Percentiles rank a stretch among this genome's conserved stretches.
These are phyloP conservation scores for Ormosia semicastrata DNA, from an alignment of 306 rosid species.

Conservation along the genomic window DNA sequence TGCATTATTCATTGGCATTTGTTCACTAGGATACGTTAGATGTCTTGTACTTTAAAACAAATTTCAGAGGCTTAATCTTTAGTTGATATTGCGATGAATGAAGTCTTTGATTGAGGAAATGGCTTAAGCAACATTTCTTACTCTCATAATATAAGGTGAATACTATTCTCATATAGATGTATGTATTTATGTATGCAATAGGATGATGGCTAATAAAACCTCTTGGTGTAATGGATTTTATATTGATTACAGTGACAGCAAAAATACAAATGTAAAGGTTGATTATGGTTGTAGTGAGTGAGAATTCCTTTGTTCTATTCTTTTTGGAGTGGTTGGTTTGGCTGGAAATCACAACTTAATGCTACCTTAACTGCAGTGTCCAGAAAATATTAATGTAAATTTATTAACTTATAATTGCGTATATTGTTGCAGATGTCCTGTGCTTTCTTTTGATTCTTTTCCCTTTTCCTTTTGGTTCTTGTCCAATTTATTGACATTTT, in stretches of 20 bases:
- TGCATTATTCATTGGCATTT: not conserved
- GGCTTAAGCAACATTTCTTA: not conserved
- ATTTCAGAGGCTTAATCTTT: not conserved
- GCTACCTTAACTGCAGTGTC: not conserved
- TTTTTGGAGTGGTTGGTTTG: not conserved
- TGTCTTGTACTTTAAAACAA: not conserved
- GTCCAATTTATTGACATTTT: not conserved
- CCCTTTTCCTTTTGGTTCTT: not conserved
- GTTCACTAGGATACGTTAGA: not conserved
- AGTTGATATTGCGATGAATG: not conserved
- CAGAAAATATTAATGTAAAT: conserved; percentile 1
- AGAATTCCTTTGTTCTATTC: not conserved
- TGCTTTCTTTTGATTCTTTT: not conserved
- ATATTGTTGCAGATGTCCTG: not conserved
- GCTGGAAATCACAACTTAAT: not conserved
- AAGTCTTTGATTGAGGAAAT: not conserved
- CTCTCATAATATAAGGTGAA: not conserved
- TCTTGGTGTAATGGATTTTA: not conserved
- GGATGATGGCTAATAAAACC: not conserved
- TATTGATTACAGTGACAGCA: not conserved
- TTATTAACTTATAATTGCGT: not conserved
- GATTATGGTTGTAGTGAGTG: not conserved
- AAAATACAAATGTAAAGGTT: not conserved
- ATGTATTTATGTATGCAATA: not conserved
- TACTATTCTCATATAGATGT: not conserved